Evolutionary conservation across 352 stramenopile genomes (phyloP), one percentile per base, ranked within the genome.

Genomic region (Pythium oligandrum): DNA sequence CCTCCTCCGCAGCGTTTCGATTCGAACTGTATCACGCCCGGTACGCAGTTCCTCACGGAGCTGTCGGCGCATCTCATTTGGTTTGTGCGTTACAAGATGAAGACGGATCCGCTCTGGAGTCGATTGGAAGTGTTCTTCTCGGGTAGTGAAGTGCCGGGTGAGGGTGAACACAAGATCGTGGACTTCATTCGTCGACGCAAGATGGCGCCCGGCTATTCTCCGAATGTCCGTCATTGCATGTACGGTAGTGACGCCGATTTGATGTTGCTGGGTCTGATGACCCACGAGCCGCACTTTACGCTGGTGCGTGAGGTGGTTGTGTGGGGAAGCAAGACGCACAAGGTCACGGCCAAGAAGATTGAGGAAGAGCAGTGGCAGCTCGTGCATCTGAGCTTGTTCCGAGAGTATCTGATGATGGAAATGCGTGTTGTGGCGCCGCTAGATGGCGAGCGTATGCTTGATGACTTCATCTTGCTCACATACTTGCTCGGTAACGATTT

Each of bases 401-500:
- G 97, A 45, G 95, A 99, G 71, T 99, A 99, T 68, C 61, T 99
- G 6, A 86, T 97, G 70, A 78, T 99, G 50, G 97, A 99, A 71
- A 98, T 99, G 75, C 72, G 63, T 9, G 81, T 88, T 0, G 56
- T 73, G 40, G 40, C 64, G 11, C 73, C 72, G 3, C 45, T 88
- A 2, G 68, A 86, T 54, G 78, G 77, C 26, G 98, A 99, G 68
- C 81, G 96, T 12, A 91, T 98, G 54, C 93, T 99, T 57, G 97
- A 99, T 73, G 98, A 99, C 68, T 99, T 99, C 69, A 98, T 99
- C 6, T 90, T 99, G 61, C 83, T 99, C 51, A 99, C 96, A n/a
- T 99, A 99, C 68, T 76, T 99, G 40, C 87, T 99, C 3, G 98
- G 98, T 39, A 99, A 99, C 77, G 97, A 99, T 64, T 99, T 99